Evolutionary conservation across 257 asterid genomes (phyloP).

Genomic region (Coffea canephora): DNA sequence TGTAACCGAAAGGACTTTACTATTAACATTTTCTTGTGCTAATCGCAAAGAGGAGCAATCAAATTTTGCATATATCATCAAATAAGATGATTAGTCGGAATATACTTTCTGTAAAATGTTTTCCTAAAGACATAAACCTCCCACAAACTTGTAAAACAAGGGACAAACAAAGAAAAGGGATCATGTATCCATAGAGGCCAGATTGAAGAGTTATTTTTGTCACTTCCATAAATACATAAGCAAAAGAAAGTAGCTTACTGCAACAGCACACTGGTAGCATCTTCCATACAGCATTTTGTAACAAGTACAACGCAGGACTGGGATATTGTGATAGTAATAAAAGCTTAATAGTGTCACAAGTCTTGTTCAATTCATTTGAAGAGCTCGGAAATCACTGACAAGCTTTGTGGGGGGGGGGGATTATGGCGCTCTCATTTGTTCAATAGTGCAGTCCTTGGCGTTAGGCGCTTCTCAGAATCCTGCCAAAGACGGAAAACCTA

Average conservation of each 20-base stretch:
- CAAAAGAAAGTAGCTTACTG: background rate
- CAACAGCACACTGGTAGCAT: background rate
- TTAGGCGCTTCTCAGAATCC: constrained; percentile 57
- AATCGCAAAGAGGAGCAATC: too few species aligned
- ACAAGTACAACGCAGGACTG: background rate
- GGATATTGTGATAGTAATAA: background rate
- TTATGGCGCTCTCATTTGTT: constrained; percentile 35
- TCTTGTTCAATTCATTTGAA: background rate
- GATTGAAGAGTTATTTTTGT: background rate
- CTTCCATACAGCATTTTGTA: background rate
- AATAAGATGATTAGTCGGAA: background rate
- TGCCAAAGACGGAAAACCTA: constrained; percentile 13
- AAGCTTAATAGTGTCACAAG: background rate
- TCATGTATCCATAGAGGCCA: background rate
- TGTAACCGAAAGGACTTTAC: too few species aligned
- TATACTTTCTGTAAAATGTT: background rate
- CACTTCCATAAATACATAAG: background rate
- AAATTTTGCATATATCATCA: background rate
- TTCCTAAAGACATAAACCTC: background rate
- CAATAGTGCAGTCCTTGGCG: constrained; percentile 44
- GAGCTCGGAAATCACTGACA: background rate
- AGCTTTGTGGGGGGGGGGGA: background rate
- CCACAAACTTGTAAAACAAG: background rate
- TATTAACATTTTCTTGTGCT: too few species aligned
- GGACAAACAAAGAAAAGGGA: background rate